Conservation (phyloP, 148 eudicot species). For the Vaccinium corymbosum region DNA sequence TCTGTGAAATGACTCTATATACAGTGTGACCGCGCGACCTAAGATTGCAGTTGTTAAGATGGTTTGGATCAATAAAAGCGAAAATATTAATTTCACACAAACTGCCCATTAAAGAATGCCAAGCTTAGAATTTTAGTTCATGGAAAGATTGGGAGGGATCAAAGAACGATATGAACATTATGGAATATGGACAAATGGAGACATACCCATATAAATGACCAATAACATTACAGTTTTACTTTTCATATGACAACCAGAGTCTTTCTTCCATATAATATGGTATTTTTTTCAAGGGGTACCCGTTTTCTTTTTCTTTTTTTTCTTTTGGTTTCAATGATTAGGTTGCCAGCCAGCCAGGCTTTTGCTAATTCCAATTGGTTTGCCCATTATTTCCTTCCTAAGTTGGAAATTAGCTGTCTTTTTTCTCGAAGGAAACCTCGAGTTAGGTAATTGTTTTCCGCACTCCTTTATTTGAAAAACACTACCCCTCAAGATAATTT, state of each 20-base stretch:
- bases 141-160: not conserved
- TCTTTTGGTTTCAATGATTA: conserved; percentile 2
- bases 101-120: not conserved
- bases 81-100: not conserved
- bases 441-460: not conserved
- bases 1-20: not conserved
- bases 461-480: too few species aligned
- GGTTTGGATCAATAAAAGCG: not conserved
- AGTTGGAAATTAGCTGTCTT: not conserved
- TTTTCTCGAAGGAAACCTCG: not conserved
- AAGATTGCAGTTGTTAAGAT: not conserved
- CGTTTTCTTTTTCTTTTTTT: not conserved
- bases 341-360: not conserved
- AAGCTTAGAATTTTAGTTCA: not conserved
- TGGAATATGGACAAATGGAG: too few species aligned
- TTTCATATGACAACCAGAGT: not conserved
- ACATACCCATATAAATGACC: not conserved
- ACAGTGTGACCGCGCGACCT: not conserved
- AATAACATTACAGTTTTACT: not conserved
- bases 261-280: not conserved
- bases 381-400: not conserved
- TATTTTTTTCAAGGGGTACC: not conserved
- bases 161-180: not conserved
- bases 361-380: not conserved
- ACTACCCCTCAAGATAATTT: not conserved